A percentile compares a stretch with the other conserved stretches of the same genome.
Conservation (phyloP, 2,329 filamentous ascomycete genomes). For the Ophiocordyceps sinensis region DNA sequence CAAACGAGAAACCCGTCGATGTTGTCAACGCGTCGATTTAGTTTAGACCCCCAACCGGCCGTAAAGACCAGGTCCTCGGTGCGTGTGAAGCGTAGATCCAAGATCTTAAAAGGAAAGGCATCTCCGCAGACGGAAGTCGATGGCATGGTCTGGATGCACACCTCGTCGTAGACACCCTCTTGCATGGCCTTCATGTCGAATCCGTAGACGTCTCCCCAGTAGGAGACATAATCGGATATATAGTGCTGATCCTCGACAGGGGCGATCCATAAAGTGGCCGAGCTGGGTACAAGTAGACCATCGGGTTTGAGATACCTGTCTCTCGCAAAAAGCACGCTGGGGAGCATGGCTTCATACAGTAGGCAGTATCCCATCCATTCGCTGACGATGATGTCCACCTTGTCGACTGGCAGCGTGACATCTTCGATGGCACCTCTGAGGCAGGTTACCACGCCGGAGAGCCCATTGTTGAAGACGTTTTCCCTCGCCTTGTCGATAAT, state of each 20-base stretch:
- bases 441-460: constrained; percentile 61
- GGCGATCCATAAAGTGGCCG: constrained; percentile 69
- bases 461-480: constrained; percentile 69
- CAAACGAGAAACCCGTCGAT: constrained; percentile 84
- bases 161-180: constrained; percentile 65
- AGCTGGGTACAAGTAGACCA: constrained; percentile 75
- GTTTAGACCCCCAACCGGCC: constrained; percentile 46
- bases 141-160: constrained; percentile 61
- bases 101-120: constrained; percentile 52
- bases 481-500: constrained; percentile 80
- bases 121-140: constrained; percentile 42
- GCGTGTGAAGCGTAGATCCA: constrained; percentile 62
- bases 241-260: constrained; percentile 68
- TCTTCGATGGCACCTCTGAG: constrained; percentile 82
- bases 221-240: constrained; percentile 61
- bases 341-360: constrained; percentile 91
- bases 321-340: constrained; percentile 76
- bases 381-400: constrained; percentile 89
- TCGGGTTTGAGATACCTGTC: constrained; percentile 71
- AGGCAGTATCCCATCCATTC: constrained; percentile 98
- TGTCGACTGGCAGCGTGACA: constrained; percentile 57
- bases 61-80: constrained; percentile 64
- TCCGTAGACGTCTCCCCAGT: constrained; percentile 88
- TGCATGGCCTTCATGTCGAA: constrained; percentile 93
- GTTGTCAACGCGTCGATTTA: constrained; percentile 47